A percentile compares a stretch with the other conserved stretches of the same genome.
Evolutionary conservation across 2,329 filamentous ascomycete genomes (phyloP).

Genomic region (Pseudocercospora cruenta): DNA sequence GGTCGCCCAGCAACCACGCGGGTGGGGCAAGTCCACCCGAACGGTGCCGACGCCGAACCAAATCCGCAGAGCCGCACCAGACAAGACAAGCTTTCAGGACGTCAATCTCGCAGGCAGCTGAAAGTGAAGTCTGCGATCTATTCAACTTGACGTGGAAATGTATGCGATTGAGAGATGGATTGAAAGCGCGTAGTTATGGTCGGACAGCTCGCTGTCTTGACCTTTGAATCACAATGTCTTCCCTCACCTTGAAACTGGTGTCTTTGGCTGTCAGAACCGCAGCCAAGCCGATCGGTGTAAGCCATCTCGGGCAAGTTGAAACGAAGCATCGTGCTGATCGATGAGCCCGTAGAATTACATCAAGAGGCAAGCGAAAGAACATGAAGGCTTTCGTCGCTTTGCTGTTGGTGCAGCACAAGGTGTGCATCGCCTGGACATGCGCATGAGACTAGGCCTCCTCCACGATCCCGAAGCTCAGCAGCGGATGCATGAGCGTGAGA

Average conservation of each 20-base stretch:
- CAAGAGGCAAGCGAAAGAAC: constrained; percentile 69
- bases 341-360: constrained; percentile 61
- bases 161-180: background rate
- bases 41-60: background rate
- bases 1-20: background rate
- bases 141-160: background rate
- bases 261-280: constrained; percentile 67
- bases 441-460: constrained; percentile 66
- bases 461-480: constrained; percentile 63
- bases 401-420: constrained; percentile 66
- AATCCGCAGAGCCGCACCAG: constrained; percentile 2
- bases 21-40: background rate
- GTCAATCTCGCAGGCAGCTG: background rate
- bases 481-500: constrained; percentile 56
- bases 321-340: constrained; percentile 9
- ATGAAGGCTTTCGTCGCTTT: constrained; percentile 65
- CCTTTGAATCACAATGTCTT: constrained; percentile 50
- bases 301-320: constrained; percentile 38
- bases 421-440: constrained; percentile 69
- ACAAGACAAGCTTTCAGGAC: constrained; percentile 2
- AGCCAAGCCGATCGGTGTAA: constrained; percentile 69
- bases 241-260: constrained; percentile 67
- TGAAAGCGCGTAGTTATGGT: background rate
- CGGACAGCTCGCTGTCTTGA: constrained; percentile 3
- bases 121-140: background rate